Evolutionary conservation across 2,329 filamentous ascomycete species (phyloP).

Genomic region (Fusarium denticulatum): DNA sequence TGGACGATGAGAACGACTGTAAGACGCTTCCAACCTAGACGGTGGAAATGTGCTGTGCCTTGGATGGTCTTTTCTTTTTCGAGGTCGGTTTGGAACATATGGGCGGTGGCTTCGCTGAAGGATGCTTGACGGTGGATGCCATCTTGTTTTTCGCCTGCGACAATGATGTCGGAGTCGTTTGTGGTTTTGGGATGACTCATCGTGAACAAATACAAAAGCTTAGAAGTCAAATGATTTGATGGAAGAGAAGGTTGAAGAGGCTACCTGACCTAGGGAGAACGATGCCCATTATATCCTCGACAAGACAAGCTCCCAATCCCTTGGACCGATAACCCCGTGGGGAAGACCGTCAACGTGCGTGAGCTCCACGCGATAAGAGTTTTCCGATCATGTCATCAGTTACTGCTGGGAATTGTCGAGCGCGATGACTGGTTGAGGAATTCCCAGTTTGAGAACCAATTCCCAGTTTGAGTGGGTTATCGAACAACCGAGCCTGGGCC

Average conservation of each 20-base stretch:
- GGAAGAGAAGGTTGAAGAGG: background rate
- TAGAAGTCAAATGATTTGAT: accelerated
- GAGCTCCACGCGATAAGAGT: background rate
- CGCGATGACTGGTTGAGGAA: background rate
- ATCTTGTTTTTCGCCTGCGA: background rate
- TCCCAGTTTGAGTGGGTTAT: background rate
- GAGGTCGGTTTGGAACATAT: slow-evolving; percentile 43
- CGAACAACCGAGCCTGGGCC: background rate
- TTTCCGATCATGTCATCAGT: background rate
- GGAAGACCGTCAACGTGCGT: background rate
- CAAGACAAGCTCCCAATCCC: background rate
- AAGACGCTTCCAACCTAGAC: slow-evolving; percentile 45
- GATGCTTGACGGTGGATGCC: background rate
- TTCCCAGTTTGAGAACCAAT: background rate
- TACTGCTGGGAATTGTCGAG: background rate
- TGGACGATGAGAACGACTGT: slow-evolving; percentile 65
- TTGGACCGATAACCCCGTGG: background rate
- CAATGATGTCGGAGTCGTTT: background rate
- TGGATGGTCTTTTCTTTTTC: slow-evolving; percentile 58
- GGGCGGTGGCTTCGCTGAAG: background rate
- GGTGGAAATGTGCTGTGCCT: slow-evolving; percentile 60
- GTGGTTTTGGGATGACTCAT: background rate
- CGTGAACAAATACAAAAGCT: background rate
- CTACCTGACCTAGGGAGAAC: background rate
- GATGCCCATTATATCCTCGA: background rate